These are phyloP conservation scores for Globisporangium nunn DNA, from an alignment of 352 stramenopile species.

Conservation along the genomic window DNA sequence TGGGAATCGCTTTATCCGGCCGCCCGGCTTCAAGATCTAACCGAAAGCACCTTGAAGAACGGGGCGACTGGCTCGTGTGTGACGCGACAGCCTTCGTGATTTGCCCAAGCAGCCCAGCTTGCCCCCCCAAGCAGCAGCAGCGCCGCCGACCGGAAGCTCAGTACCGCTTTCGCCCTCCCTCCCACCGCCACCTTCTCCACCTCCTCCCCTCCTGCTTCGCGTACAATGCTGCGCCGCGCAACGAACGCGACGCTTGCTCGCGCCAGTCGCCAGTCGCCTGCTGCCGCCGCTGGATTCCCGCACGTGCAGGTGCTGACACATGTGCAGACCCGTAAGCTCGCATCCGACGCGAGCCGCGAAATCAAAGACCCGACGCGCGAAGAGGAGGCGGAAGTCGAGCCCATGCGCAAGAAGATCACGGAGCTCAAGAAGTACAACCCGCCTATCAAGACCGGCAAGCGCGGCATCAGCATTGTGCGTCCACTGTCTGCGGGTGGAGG, in stretches of 20 bases:
- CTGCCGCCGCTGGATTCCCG: background rate
- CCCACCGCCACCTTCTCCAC: background rate
- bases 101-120: constrained; percentile 2
- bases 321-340: constrained; percentile 15
- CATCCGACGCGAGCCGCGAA: constrained; percentile 37
- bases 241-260: constrained; percentile 5
- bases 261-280: background rate
- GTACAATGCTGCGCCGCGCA: constrained; percentile 6
- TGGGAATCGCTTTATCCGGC: background rate
- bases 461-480: constrained; percentile 67
- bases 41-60: background rate
- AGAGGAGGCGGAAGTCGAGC: constrained; percentile 28
- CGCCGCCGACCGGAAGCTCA: background rate
- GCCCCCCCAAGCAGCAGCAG: background rate
- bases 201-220: background rate
- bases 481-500: background rate
- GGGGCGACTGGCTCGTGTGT: background rate
- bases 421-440: constrained; percentile 76
- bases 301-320: background rate
- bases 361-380: constrained; percentile 23
- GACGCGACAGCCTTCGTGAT: background rate
- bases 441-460: constrained; percentile 68
- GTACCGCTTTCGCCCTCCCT: background rate
- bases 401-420: constrained; percentile 42
- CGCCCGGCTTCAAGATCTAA: background rate